These are phyloP conservation scores for Pulveroboletus sp. DNA, from an alignment of 768 basidiomycete species.

Conservation along the genomic window DNA sequence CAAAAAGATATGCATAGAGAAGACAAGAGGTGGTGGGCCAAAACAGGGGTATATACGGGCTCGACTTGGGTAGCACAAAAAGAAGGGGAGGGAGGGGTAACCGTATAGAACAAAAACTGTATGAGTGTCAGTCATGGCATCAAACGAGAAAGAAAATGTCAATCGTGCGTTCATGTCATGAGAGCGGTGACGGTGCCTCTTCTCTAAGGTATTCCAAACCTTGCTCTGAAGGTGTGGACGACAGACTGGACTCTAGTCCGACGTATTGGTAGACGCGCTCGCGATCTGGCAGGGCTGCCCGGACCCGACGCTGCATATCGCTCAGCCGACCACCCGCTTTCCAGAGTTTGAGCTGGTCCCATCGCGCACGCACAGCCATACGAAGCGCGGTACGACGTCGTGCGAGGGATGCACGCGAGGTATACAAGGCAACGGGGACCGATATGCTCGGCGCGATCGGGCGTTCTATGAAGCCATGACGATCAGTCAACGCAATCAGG, in stretches of 20 bases:
- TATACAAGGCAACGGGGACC: constrained; percentile 3
- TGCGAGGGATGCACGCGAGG: constrained; percentile 22
- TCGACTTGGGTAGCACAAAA: too few relatives aligned
- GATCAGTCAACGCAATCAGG: neutral
- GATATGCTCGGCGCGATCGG: constrained; percentile 9
- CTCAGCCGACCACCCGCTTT: constrained; percentile 24
- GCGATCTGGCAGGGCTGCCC: constrained; percentile 25
- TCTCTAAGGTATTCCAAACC: neutral
- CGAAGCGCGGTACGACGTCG: constrained; percentile 28
- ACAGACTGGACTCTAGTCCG: constrained; percentile 13
- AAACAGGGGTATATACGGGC: too few relatives aligned
- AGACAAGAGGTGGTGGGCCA: too few relatives aligned
- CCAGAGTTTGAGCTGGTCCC: constrained; percentile 29
- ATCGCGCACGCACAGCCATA: constrained; percentile 25
- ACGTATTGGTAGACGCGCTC: constrained; percentile 32
- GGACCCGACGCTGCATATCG: constrained; percentile 29
- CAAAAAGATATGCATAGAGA: too few relatives aligned
- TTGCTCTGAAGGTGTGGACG: neutral
- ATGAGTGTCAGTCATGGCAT: too few relatives aligned
- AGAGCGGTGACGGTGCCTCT: neutral
- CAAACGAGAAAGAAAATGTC: constrained; percentile 1
- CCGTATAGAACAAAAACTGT: too few relatives aligned
- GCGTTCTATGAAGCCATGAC: constrained; percentile 12
- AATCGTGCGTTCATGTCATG: constrained; percentile 11
- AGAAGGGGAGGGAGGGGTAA: too few relatives aligned